Base-by-base conservation (phyloP, 345 rosid species). In the Bruguiera sexangula region DNA sequence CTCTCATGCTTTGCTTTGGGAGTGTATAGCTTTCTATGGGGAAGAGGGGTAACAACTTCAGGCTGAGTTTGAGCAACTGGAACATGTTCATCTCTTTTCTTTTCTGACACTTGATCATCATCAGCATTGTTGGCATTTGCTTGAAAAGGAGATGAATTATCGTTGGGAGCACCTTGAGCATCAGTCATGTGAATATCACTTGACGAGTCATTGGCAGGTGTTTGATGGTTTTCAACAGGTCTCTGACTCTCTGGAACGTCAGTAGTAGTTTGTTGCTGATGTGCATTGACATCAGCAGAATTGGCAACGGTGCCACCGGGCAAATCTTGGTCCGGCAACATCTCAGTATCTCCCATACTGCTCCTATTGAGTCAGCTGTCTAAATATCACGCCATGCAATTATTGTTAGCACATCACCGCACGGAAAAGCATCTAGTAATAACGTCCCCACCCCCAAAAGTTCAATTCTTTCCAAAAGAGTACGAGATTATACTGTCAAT, bases 321-420 rank as follows among this genome's bases (percentile, higher is more conserved):
- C 68, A 77, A 66, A 51, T 71, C 83, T 60, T 69, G 79, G 60
- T 73, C 82, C 58, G 70, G 68, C 83, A 79, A 4, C 50, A 43
- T 83, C 76, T 83, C 87, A 21, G 77, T 59, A 64, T 81, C 83
- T 74, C 67, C 89, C 96, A 86, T 89, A 30, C 66, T 63, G 67
- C 55, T 43, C 18, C 50, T 43, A 13, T 43, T 13, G 19, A 11
- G 19, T 43, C 50, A 13, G 50, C 50, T 3, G 50, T 43, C 18
- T 43, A 43, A 43, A 43, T 43, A 43, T 43, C 50, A 13, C 3
- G 50, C 50, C 50, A 43, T 43, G 50, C 50, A 43, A 43, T 43
- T 43, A 43, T 43, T 11, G 15, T 43, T 43, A 43, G 5, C 18
- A 13, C 16, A 43, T 43, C 15, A 13, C 50, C 50, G 13, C 50